Evolutionary conservation across 106 monocot species (phyloP), one percentile per base, ranked within the genome.

Genomic region (Phalaenopsis equestris): DNA sequence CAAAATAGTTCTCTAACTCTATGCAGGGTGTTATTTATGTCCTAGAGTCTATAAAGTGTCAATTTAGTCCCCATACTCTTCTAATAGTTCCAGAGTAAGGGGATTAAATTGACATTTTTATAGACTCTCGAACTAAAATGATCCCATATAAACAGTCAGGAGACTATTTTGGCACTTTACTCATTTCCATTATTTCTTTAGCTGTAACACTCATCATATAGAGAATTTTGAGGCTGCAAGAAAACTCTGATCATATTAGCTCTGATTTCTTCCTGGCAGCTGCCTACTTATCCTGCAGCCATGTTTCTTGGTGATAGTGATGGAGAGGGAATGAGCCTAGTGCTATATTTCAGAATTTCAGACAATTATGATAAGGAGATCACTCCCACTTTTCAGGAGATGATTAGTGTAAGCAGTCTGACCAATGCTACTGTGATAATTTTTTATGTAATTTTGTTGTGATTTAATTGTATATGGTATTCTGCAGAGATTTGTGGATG

Each of bases 301-400:
- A 87, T 93, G 81, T 90, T 93, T 73, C 92, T 92, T 76, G 93
- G 93, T 37, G 90, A 93, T 41, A 89, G 84, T 58, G 93, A 93
- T 73, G 93, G 94, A 21, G 94, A 94, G 84, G 94, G 94, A 23
- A 82, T 91, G 86, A 91, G 91, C 72, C 86, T 94, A 56, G 94
- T 94, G 6, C 77, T 94, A 46, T 94, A 94, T 78, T 94, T 94
- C 76, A 89, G 85, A 83, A 16, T 91, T 75, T 87, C 91, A 73
- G 94, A 94, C 41, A 85, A 83, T 56, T 94, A 81, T 85, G 91
- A 89, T 16, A 84, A 89, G 75, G 79, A 85, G 12, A 80, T 89
- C 46, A 80, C 89, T 79, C 68, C 86, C 67, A 81, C 81, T 77
- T 85, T 89, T 41, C 85, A 91, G 73, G 91, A 91, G 68, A 86